Evolutionary conservation across 1,139 yeast genomes (phyloP).

Genomic region (Suhomyces coccinellae): DNA sequence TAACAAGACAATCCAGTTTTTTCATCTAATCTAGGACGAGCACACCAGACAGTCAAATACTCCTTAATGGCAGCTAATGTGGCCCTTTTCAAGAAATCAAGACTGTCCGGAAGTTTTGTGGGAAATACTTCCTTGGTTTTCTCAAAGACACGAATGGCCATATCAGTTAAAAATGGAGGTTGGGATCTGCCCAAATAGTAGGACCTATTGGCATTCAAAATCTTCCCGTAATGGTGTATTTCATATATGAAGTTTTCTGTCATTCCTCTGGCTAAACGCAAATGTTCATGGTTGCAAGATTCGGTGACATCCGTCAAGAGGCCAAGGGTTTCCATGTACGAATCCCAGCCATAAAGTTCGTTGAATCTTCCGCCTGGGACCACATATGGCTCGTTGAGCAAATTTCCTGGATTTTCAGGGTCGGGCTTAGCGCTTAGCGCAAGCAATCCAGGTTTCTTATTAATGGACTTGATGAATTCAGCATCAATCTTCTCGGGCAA

Average conservation of each 20-base stretch:
- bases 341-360: conserved; percentile 98
- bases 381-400: conserved; percentile 79
- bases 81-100: conserved; percentile 65
- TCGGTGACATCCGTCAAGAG: conserved; percentile 62
- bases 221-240: conserved; percentile 86
- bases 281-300: conserved; percentile 43
- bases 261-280: conserved; percentile 78
- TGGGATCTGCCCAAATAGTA: conserved; percentile 92
- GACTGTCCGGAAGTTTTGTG: conserved; percentile 36
- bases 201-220: conserved; percentile 90
- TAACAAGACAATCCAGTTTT: conserved; percentile 86
- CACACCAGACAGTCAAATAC: conserved; percentile 78
- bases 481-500: conserved; percentile 61
- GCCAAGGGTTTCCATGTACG: conserved; percentile 90
- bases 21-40: conserved; percentile 70
- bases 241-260: conserved; percentile 91
- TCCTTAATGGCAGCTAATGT: conserved; percentile 82
- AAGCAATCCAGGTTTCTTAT: conserved; percentile 81
- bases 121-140: conserved; percentile 51
- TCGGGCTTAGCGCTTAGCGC: conserved; percentile 70
- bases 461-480: conserved; percentile 74
- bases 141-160: conserved; percentile 73
- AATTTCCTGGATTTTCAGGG: conserved; percentile 48
- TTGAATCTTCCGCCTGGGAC: conserved; percentile 98
- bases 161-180: conserved; percentile 97